These are phyloP conservation scores for Hippophae gyantsensis DNA, from an alignment of 306 rosid species.

Conservation along the genomic window DNA sequence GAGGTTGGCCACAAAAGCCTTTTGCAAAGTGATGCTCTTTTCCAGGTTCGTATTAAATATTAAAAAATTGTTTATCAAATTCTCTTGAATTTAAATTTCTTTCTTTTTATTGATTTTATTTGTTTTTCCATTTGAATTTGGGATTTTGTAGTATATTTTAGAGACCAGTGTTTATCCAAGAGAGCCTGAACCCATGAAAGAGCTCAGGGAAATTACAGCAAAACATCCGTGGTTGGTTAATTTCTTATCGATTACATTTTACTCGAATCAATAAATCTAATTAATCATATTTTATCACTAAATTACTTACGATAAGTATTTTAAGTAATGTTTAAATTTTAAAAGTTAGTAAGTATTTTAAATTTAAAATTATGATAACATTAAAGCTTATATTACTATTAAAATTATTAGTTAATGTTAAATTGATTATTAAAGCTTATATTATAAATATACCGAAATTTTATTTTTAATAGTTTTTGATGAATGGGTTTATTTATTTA, in stretches of 20 bases:
- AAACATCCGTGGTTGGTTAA: slow-evolving; percentile 67
- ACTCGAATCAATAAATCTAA: too few species aligned
- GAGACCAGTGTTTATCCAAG: slow-evolving; percentile 90
- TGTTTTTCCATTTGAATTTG: slow-evolving; percentile 1
- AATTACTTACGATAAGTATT: too few species aligned
- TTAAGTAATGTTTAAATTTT: too few species aligned
- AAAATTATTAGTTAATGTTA: neutral
- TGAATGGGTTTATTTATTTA: slow-evolving; percentile 1
- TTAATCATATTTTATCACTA: too few species aligned
- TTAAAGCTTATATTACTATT: too few species aligned
- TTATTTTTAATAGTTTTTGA: neutral
- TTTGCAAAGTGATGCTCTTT: slow-evolving; percentile 87
- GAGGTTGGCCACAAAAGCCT: slow-evolving; percentile 99
- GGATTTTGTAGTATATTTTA: slow-evolving; percentile 51
- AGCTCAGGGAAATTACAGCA: slow-evolving; percentile 83
- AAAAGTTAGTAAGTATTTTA: too few species aligned
- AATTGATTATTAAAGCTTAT: neutral
- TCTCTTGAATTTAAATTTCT: neutral
- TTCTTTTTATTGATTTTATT: neutral
- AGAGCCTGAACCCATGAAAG: slow-evolving; percentile 87
- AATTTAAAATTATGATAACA: too few species aligned
- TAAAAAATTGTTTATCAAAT: neutral
- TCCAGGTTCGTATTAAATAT: slow-evolving; percentile 41
- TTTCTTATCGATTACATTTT: neutral
- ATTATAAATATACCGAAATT: neutral